Evolutionary conservation across 495 filamentous ascomycete genomes (phyloP), one percentile per base, ranked within the genome.

Genomic region (Neurospora africana): DNA sequence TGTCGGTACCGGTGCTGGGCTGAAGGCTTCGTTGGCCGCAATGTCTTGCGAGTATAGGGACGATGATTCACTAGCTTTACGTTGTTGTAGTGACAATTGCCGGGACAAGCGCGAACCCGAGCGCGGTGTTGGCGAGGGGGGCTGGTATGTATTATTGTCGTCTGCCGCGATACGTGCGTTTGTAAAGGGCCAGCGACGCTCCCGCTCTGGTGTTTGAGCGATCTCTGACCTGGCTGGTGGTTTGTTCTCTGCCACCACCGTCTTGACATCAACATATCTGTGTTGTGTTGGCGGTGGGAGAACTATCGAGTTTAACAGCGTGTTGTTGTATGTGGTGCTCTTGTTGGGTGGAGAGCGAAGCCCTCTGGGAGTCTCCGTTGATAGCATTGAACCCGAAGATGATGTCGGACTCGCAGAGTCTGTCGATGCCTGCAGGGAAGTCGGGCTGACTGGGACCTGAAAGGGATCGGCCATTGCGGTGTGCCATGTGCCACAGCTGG

Each of bases 41-140:
- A 71, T 10, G 33, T 77, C 75, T 38, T 75, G 74, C 17, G 78
- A 78, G 69, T 78, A 79, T 58, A 78, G 37, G 1, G 76, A 79
- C 0, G 76, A 79, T 8, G 77, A 72, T 69, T 71, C 68, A 70
- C 76, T 78, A 53, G 43, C 13, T 21, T 33, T 69, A 13, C 70
- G 71, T 30, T 73, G 23, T 23, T 58, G 68, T 30, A 43, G 6
- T 7, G 27, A 61, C 53, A 27, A 8, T 15, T 61, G 53, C 11
- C 53, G 53, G 27, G 53, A 61, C 13, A 61, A 17, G 53, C 27
- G 27, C 27, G 27, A 30, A 30, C 53, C 53, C 17, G 53, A 61
- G 53, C 53, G 27, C 0, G 27, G 53, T 19, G 53, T 65, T 65
- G 53, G 27, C 6, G 53, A 65, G 3, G 53, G 27, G 5, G 53